Evolutionary conservation across 1,284 basidiomycete genomes (phyloP).

Genomic region (Apiotrichum gamsii): DNA sequence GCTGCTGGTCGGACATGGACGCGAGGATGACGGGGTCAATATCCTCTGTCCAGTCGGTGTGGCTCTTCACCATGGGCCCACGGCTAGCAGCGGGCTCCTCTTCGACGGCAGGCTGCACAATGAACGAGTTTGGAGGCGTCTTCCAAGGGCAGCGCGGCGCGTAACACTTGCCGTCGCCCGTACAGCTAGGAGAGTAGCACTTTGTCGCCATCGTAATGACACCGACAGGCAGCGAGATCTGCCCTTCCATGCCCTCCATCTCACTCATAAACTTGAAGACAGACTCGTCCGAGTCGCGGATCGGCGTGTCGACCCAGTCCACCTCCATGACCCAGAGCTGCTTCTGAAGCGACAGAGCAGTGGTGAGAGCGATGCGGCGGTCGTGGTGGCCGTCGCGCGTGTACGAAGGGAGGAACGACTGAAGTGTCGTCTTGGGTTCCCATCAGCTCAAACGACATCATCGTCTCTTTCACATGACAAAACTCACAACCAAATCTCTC

Average conservation of each 20-base stretch:
- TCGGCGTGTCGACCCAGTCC: constrained; percentile 78
- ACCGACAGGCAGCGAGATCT: constrained; percentile 57
- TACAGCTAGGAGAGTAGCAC: constrained; percentile 60
- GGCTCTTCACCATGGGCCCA: not conserved
- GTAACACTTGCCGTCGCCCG: constrained; percentile 46
- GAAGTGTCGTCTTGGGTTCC: constrained; percentile 60
- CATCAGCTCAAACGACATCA: constrained; percentile 1
- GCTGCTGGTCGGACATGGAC: constrained; percentile 66
- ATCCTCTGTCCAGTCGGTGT: constrained; percentile 61
- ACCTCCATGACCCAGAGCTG: constrained; percentile 96
- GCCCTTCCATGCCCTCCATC: constrained; percentile 59
- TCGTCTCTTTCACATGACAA: not conserved
- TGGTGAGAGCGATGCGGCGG: constrained; percentile 71
- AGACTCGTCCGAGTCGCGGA: constrained; percentile 87
- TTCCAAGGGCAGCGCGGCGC: constrained; percentile 68
- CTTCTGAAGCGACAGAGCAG: constrained; percentile 81
- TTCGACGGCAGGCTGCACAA: constrained; percentile 11
- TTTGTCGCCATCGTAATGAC: constrained; percentile 54
- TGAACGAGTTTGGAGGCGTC: constrained; percentile 45
- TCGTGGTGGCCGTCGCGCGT: constrained; percentile 65
- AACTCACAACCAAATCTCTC: constrained; percentile 79
- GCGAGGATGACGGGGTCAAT: constrained; percentile 63
- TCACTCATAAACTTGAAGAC: constrained; percentile 96
- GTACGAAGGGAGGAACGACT: constrained; percentile 67
- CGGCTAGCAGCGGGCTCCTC: not conserved